Evolutionary conservation across 306 rosid species (phyloP).

Genomic region (Ziziphus jujuba): DNA sequence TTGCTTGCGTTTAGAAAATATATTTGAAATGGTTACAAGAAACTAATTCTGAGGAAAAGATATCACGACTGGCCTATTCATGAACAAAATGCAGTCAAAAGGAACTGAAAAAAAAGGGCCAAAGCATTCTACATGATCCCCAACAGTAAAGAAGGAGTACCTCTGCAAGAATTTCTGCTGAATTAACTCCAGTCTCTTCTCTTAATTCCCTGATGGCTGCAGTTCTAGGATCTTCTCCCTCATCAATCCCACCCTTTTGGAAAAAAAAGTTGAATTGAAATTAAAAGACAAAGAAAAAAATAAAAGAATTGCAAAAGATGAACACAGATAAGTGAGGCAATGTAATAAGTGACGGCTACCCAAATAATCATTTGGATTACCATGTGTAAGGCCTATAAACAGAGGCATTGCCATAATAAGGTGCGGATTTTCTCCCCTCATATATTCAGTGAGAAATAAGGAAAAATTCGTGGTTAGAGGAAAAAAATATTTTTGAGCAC

Average conservation of each 20-base stretch:
- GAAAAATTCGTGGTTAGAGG: background rate
- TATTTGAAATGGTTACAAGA: too few species aligned
- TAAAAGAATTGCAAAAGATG: conserved; percentile 6
- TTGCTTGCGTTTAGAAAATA: too few species aligned
- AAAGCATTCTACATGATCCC: background rate
- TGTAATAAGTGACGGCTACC: background rate
- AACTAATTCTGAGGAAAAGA: too few species aligned
- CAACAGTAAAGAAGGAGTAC: conserved; percentile 30
- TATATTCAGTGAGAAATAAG: background rate
- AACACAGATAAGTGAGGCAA: too few species aligned
- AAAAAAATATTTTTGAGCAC: too few species aligned
- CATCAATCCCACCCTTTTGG: conserved; percentile 80
- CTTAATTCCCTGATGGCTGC: conserved; percentile 79
- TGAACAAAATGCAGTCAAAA: background rate
- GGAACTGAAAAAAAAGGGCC: background rate
- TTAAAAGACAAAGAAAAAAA: conserved; percentile 3
- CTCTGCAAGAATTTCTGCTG: conserved; percentile 81
- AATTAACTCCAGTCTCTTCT: conserved; percentile 87
- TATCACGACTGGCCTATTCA: background rate
- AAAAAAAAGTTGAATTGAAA: conserved; percentile 7
- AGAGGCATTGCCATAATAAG: background rate
- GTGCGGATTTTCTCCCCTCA: background rate
- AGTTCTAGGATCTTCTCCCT: conserved; percentile 77
- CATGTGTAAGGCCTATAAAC: background rate
- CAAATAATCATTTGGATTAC: background rate